Conservation (phyloP, 208 protist genomes). For the Herpetomonas tarakana region DNA sequence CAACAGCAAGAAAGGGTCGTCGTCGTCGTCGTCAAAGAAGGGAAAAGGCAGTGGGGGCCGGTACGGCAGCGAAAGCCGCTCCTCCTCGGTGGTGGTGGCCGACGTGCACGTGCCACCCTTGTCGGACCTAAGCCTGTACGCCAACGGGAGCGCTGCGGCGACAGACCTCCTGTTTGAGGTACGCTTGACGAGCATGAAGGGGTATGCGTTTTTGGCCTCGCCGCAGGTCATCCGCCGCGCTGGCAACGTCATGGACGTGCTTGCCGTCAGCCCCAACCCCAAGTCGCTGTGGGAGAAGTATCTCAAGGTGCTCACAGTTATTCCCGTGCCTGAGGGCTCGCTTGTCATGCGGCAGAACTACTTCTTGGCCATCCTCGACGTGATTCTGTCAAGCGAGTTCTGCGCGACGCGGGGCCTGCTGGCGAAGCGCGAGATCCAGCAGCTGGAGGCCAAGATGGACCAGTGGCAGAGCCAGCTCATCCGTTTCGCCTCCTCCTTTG, state of each 20-base stretch:
- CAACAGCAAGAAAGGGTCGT: background rate
- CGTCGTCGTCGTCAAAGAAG: too few species aligned
- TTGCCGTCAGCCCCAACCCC: constrained; percentile 35
- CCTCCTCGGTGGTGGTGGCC: background rate
- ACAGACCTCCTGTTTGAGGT: background rate
- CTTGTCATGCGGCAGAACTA: constrained; percentile 20
- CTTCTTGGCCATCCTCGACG: constrained; percentile 45
- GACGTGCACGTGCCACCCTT: background rate
- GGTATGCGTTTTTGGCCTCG: constrained; percentile 42
- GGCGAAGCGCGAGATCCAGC: constrained; percentile 20
- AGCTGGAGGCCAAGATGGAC: constrained; percentile 21
- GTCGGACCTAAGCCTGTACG: background rate
- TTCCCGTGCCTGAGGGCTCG: constrained; percentile 6
- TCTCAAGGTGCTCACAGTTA: constrained; percentile 18
- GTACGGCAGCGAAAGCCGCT: background rate
- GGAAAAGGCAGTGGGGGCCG: background rate
- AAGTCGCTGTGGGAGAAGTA: constrained; percentile 45
- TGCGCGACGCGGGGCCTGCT: constrained; percentile 23
- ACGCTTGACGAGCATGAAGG: constrained; percentile 26
- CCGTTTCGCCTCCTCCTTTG: constrained; percentile 21
- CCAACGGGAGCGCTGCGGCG: background rate
- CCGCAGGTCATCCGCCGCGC: constrained; percentile 27
- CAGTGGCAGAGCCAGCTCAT: constrained; percentile 30
- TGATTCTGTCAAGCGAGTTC: constrained; percentile 45
- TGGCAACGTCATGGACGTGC: constrained; percentile 26